Evolutionary conservation across 257 asterid species (phyloP), one percentile per base, ranked within the genome.

Genomic region (Solanum tarapatanum): DNA sequence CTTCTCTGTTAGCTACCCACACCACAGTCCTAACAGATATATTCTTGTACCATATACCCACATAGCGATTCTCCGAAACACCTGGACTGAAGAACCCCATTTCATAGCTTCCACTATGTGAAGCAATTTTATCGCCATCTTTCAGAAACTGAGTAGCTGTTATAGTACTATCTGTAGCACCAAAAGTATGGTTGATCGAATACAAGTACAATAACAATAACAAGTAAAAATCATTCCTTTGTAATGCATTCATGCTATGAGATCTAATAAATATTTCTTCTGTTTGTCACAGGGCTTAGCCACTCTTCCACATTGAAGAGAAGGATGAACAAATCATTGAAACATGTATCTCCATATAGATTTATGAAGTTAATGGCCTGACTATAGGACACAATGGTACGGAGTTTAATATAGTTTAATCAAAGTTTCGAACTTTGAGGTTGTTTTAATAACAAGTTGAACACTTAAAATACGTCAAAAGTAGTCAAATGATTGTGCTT

Each of bases 71-170:
- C 7, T 74, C 24, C 1, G 51, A 35, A 36, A 10, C 12, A 35
- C 30, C 51, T 35, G 19, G 19, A 35, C 82, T 74, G 30, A 74
- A 74, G 82, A 74, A 36, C 30, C 51, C 82, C 51, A 74, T 74
- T 74, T 74, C 82, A 2, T 2, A 74, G 51, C 48, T 35, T 74
- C 82, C 51, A 74, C 51, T 41, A 4, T 64, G 26, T 23, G 91
- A 87, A 73, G 68, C 30, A 55, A 87, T 19, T 10, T 72, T 83
- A 21, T 88, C 87, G 0, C 85, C 87, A 55, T 88, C 89, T 74
- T 73, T 84, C 0, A 84, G 45, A 26, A 84, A 51, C 24, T 73
- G 85, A 6, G 77, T 74, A 0, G 28, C 5, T 1, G 77, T 88
- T 84, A 84, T 72, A 10, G 85, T 70, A 14, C 76, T 30, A 77